Evolutionary conservation across 139 green algal genomes (phyloP), one percentile per base, ranked within the genome.

Genomic region (Volvox reticuliferus): DNA sequence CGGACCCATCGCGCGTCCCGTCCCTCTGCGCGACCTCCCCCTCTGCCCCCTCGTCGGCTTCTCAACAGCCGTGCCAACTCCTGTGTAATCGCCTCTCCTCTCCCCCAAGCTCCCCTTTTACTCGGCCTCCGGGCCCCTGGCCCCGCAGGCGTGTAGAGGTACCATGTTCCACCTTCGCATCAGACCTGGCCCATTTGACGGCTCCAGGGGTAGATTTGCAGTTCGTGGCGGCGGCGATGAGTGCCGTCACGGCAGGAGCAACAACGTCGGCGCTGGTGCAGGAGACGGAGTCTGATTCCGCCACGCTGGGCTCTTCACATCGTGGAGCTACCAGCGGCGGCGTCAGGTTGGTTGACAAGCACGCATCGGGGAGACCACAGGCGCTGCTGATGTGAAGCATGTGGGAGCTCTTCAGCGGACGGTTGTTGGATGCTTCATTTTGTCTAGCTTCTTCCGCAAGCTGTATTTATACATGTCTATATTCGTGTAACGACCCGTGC

Each of bases 151-250:
- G 44, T 1, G 69, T 92, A 71, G 28, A 68, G 1, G 22, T 63
- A 17, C 88, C 91, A 0, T 89, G 91, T 16, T 97, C 94, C 68
- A 93, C 93, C 63, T 97, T 92, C 76, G 91, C 92, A 65, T 63
- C 91, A 6, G 95, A 97, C 76, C 71, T 97, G 36, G 85, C 78
- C 17, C 37, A 63, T 65, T 50, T 90, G 55, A 73, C 75, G 32
- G 32, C 86, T 33, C 75, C 73, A 6, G 86, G 73, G 30, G 71
- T 55, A n/a, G 86, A 90, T 69, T 69, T 90, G 71, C 30, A 30
- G 69, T 14, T n/a, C 30, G 86, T 30, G 50, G 86, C 50, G 14
- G 73, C 50, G 18, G 73, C 69, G 67, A 55, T 55, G 44, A 55
- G 73, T 50, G 61, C 0, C 9, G 44, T 20, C 17, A 68, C 37